Conservation (phyloP, 495 filamentous ascomycete genomes). For the Penicillium parvum region DNA sequence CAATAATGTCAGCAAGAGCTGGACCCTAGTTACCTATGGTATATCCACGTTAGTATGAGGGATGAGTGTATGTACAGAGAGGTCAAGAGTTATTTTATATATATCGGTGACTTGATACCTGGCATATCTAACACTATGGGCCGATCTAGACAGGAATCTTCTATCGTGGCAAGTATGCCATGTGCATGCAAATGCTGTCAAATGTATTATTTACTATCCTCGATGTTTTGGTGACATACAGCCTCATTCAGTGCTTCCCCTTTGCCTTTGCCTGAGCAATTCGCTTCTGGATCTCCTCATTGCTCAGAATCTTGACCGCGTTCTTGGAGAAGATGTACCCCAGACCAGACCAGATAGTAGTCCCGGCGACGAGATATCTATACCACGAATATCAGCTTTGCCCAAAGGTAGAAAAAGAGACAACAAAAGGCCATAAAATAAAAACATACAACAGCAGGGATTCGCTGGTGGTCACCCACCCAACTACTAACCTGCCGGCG, state of each 20-base stretch:
- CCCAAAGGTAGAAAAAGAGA: constrained; percentile 6
- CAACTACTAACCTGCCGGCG: constrained; percentile 47
- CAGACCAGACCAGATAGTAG: constrained; percentile 79
- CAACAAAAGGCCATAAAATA: constrained; percentile 5
- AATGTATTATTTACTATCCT: too few species aligned
- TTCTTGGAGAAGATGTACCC: constrained; percentile 79
- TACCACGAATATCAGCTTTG: neutral
- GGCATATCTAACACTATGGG: too few species aligned
- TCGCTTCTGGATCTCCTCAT: constrained; percentile 41
- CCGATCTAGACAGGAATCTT: too few species aligned
- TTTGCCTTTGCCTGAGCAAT: constrained; percentile 31
- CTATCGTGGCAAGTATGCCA: too few species aligned
- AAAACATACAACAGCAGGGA: constrained; percentile 44
- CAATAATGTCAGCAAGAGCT: too few species aligned
- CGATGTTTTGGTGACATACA: too few species aligned
- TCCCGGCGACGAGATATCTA: constrained; percentile 67
- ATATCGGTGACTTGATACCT: too few species aligned
- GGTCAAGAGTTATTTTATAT: too few species aligned
- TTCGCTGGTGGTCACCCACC: constrained; percentile 50
- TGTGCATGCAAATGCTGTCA: too few species aligned
- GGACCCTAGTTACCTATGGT: too few species aligned
- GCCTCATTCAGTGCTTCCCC: constrained; percentile 20
- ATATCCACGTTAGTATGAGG: too few species aligned
- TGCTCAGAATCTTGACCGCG: constrained; percentile 72
- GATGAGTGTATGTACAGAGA: too few species aligned